Percentiles rank a stretch among this genome's conserved stretches.
These are phyloP conservation scores for Calonectria hawksworthii DNA, from an alignment of 2,329 filamentous ascomycete genomes.

Conservation along the genomic window DNA sequence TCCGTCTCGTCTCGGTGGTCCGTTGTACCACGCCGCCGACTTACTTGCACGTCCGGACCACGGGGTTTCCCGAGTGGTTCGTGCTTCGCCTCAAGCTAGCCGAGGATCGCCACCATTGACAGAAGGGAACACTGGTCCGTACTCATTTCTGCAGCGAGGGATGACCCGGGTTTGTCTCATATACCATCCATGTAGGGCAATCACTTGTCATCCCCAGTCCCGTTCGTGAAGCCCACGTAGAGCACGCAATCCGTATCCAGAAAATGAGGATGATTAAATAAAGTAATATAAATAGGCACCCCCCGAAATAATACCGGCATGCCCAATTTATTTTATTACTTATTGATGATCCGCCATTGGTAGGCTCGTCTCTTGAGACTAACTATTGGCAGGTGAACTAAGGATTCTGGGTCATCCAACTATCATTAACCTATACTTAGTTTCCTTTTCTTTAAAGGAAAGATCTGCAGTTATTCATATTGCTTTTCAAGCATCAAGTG, in stretches of 20 bases:
- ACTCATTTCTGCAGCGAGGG: slow-evolving; percentile 21
- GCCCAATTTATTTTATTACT: neutral
- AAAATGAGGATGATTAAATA: neutral
- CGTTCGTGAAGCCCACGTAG: neutral
- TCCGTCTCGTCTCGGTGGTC: neutral
- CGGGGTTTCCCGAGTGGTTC: neutral
- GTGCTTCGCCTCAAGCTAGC: neutral
- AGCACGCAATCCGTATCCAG: neutral
- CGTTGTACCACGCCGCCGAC: neutral
- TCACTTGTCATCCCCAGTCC: neutral
- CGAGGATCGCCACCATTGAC: slow-evolving; percentile 14
- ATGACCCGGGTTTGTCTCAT: slow-evolving; percentile 23
- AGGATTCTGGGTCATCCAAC: neutral
- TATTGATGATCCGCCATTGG: neutral
- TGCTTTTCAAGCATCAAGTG: neutral
- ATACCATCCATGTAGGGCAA: slow-evolving; percentile 12
- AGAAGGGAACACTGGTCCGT: slow-evolving; percentile 20
- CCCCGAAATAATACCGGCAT: neutral
- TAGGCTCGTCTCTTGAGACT: neutral
- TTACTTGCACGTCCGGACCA: neutral
- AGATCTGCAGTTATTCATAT: neutral
- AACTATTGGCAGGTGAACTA: neutral
- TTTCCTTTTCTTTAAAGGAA: neutral
- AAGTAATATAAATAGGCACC: neutral
- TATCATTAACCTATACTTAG: neutral